Conservation (phyloP, 306 rosid species). For the Macrotyloma uniflorum region DNA sequence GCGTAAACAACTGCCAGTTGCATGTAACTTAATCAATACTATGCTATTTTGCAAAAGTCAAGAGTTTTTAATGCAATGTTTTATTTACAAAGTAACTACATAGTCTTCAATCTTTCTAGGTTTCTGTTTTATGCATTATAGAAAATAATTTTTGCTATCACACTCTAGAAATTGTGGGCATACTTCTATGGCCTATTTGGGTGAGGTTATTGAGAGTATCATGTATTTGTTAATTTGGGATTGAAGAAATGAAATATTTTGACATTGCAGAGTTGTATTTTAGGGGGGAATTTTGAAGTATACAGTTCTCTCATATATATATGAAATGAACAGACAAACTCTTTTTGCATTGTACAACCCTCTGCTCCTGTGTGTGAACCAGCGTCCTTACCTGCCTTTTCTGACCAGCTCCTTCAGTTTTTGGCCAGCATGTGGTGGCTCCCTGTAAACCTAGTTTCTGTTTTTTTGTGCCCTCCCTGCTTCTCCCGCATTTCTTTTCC, state of each 20-base stretch:
- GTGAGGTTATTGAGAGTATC: neutral
- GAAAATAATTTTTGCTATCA: neutral
- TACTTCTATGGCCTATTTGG: neutral
- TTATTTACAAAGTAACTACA: neutral
- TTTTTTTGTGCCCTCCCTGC: no score
- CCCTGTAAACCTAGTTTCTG: no score
- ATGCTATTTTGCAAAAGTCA: neutral
- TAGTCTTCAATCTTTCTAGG: neutral
- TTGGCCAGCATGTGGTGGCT: no score
- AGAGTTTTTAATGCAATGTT: neutral
- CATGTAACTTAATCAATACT: neutral
- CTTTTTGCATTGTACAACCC: neutral
- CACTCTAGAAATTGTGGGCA: neutral
- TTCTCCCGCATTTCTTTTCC: no score
- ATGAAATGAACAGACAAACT: neutral
- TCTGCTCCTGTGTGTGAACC: no score
- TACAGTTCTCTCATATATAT: neutral
- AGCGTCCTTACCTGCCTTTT: no score
- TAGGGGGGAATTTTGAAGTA: neutral
- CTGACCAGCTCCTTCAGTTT: no score
- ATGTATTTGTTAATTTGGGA: neutral
- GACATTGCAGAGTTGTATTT: neutral
- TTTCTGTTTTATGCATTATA: neutral
- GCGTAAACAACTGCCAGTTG: neutral
- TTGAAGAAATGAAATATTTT: neutral